Percentiles rank a stretch among this genome's conserved stretches.
Conservation (phyloP, 2,329 filamentous ascomycete genomes). For the Falciphora oryzae region DNA sequence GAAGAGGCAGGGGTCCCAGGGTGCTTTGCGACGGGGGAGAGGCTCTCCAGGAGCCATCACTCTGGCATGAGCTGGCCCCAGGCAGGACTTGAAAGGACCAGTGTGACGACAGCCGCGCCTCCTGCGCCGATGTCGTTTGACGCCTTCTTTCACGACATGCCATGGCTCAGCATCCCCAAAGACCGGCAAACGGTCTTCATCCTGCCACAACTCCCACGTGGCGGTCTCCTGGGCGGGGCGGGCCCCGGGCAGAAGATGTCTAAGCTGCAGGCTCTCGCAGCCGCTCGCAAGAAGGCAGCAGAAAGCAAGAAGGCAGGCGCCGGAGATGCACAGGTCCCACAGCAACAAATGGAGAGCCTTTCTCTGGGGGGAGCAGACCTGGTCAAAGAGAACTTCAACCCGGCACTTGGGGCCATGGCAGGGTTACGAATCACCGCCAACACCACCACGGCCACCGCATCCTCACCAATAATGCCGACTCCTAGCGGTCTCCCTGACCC, state of each 20-base stretch:
- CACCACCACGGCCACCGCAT: conserved; percentile 11
- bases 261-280: conserved; percentile 85
- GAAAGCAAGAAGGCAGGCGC: conserved; percentile 39
- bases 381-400: conserved; percentile 15
- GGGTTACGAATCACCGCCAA: conserved; percentile 18
- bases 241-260: conserved; percentile 66
- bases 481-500: neutral
- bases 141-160: conserved; percentile 74
- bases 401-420: conserved; percentile 15
- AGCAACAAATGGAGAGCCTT: conserved; percentile 17
- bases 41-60: neutral
- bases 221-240: conserved; percentile 74
- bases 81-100: neutral
- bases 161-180: conserved; percentile 72
- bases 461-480: neutral
- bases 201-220: conserved; percentile 46
- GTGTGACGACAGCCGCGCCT: neutral
- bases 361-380: conserved; percentile 18
- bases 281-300: conserved; percentile 73
- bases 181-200: conserved; percentile 61
- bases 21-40: neutral
- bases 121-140: conserved; percentile 27
- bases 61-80: neutral
- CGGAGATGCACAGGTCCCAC: conserved; percentile 18
- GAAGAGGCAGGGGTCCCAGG: neutral